Evolutionary conservation across 1,139 yeast genomes (phyloP).

Genomic region (Kodamaea ohmeri): DNA sequence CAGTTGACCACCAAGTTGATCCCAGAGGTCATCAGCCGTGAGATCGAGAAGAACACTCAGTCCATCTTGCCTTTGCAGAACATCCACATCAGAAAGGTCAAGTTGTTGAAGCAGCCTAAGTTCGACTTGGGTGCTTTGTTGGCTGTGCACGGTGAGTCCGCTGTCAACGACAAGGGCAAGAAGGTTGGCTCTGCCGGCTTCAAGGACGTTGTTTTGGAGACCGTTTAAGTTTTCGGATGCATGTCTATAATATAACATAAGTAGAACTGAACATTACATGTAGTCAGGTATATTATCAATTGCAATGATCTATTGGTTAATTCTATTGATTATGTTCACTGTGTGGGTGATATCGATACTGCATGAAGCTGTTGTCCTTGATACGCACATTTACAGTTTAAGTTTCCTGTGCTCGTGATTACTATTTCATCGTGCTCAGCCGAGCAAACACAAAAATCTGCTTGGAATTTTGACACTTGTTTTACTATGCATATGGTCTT

Average conservation of each 20-base stretch:
- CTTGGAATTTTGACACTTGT: no score
- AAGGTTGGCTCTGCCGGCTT: slow-evolving; percentile 69
- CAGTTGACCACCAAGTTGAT: slow-evolving; percentile 86
- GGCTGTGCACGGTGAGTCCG: slow-evolving; percentile 88
- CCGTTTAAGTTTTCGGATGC: slow-evolving; percentile 29
- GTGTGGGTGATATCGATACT: no score
- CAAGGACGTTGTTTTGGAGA: slow-evolving; percentile 85
- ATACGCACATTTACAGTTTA: no score
- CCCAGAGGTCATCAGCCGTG: slow-evolving; percentile 90
- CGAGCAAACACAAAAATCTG: no score
- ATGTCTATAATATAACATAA: slow-evolving; percentile 6
- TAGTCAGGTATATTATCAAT: background rate
- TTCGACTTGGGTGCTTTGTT: slow-evolving; percentile 85
- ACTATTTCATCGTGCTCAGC: no score
- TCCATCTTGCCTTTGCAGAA: slow-evolving; percentile 86
- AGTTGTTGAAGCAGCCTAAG: slow-evolving; percentile 88
- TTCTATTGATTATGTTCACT: background rate
- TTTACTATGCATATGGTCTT: no score
- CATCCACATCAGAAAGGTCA: slow-evolving; percentile 89
- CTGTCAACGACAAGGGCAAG: slow-evolving; percentile 82
- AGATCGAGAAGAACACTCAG: slow-evolving; percentile 82
- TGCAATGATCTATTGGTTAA: background rate
- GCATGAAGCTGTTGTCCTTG: no score
- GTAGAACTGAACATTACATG: slow-evolving; percentile 2
- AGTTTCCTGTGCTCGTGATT: no score